Evolutionary conservation across 179 eudicot species (phyloP), one percentile per base, ranked within the genome.

Genomic region (Drosera spatulata): DNA sequence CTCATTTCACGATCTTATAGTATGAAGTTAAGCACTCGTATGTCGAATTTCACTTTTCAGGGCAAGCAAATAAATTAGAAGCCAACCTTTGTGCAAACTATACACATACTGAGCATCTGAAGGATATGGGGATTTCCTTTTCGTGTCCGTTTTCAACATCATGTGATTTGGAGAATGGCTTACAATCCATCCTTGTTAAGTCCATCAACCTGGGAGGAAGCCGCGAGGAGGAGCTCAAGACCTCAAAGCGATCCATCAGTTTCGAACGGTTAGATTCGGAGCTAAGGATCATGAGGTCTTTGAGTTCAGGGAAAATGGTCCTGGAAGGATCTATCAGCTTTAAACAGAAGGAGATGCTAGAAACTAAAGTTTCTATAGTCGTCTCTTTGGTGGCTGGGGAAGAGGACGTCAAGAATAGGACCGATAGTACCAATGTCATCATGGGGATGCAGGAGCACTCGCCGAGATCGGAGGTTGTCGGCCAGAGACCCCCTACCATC

Each of bases 241-340:
- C 77, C 11, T 80, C 78, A 2, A 50, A 59, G 43, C 66, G 80
- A 48, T 79, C 88, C 48, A 61, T 66, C 56, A 77, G 83, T 51
- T 81, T 81, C 66, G 75, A 79, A 55, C 70, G 59, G 44, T 59
- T 50, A 38, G 68, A 69, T 56, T 58, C 66, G 3, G 73, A 80
- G 14, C 67, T 73, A 8, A 47, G 61, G 60, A 59, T 50, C 10
- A 49, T 69, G 66, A 74, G 76, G 60, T 70, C 83, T 7, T 44
- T 60, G n/a, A 74, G 67, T 33, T 61, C 72, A 14, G 70, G 72
- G 14, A 69, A 66, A 6, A 72, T 75, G 78, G 47, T 57, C 45
- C 22, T 73, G 0, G 86, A 79, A 74, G 84, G 79, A 42, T 68
- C 79, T 59, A 62, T 82, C 10, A 85, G 84, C 82, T 74, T 79